phyloP scores from a whole-genome alignment of 176 grass and related monocot genomes.

The Avena eriantha region DNA sequence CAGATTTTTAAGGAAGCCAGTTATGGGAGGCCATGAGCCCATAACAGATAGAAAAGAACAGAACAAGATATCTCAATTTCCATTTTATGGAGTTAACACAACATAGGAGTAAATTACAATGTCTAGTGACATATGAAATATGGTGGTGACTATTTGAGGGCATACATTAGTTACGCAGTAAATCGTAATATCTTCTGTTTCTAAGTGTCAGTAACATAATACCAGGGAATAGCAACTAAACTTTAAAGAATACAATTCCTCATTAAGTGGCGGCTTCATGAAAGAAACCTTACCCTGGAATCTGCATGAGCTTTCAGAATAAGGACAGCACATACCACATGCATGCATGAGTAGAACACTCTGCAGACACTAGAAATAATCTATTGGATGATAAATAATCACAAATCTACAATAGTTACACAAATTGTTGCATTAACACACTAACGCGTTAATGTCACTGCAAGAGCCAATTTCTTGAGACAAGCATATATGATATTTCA shows the following conservation, averaged over 20 bases:
- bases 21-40: conserved; percentile 24
- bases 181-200: not conserved
- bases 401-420: conserved; percentile 15
- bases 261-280: not conserved
- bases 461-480: conserved; percentile 19
- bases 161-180: not conserved
- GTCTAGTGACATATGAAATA: conserved; percentile 21
- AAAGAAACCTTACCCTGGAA: conserved; percentile 9
- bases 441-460: not conserved
- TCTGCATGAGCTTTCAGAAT: conserved; percentile 18
- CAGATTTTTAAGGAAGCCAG: conserved; percentile 12
- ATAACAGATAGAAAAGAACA: conserved; percentile 18
- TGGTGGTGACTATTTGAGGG: conserved; percentile 15
- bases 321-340: conserved; percentile 1
- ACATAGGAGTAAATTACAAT: conserved; percentile 23
- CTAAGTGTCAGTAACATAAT: conserved; percentile 25
- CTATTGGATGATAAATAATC: conserved; percentile 21
- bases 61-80: conserved; percentile 5
- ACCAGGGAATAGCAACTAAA: not conserved
- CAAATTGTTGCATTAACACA: conserved; percentile 21
- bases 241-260: not conserved
- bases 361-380: conserved; percentile 15
- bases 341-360: conserved; percentile 21
- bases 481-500: conserved; percentile 31
- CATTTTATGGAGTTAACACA: conserved; percentile 24